Evolutionary conservation across 495 filamentous ascomycete genomes (phyloP).

Genomic region (Aspergillus campestris): DNA sequence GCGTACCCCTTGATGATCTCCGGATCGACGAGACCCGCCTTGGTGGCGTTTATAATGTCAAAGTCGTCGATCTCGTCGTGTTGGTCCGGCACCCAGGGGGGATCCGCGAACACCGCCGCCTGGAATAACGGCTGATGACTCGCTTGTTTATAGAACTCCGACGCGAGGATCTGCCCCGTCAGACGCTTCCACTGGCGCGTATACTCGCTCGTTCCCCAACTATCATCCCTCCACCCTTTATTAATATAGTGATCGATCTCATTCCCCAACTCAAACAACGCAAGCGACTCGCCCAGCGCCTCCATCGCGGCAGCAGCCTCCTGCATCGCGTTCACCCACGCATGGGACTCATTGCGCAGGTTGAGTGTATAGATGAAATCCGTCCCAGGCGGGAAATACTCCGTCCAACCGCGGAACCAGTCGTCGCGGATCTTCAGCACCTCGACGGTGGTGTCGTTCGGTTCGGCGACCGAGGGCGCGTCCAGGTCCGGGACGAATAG

Average conservation of each 20-base stretch:
- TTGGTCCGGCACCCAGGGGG: constrained; percentile 3
- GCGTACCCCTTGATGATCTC: constrained; percentile 1
- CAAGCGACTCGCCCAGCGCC: neutral
- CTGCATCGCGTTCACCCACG: constrained; percentile 3
- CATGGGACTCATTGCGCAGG: neutral
- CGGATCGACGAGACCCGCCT: constrained; percentile 1
- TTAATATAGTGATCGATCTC: constrained; percentile 8
- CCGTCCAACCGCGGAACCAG: constrained; percentile 2
- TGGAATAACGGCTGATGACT: constrained; percentile 2
- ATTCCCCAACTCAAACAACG: constrained; percentile 3
- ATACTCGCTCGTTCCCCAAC: neutral
- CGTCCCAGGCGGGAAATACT: constrained; percentile 2
- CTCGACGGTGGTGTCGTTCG: constrained; percentile 2
- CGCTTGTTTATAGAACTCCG: constrained; percentile 1
- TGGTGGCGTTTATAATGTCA: constrained; percentile 4
- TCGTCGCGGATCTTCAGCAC: neutral
- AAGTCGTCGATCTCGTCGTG: constrained; percentile 6
- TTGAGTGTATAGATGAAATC: constrained; percentile 4
- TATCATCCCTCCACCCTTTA: constrained; percentile 1
- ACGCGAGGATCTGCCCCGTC: constrained; percentile 1
- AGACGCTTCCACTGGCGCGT: constrained; percentile 3
- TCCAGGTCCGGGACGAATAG: neutral
- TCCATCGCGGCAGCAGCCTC: constrained; percentile 1
- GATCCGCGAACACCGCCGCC: constrained; percentile 5
- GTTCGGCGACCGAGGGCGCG: neutral